These are phyloP conservation scores for Aspergillus sp. DNA, from an alignment of 2,329 filamentous ascomycete genomes.

Conservation along the genomic window DNA sequence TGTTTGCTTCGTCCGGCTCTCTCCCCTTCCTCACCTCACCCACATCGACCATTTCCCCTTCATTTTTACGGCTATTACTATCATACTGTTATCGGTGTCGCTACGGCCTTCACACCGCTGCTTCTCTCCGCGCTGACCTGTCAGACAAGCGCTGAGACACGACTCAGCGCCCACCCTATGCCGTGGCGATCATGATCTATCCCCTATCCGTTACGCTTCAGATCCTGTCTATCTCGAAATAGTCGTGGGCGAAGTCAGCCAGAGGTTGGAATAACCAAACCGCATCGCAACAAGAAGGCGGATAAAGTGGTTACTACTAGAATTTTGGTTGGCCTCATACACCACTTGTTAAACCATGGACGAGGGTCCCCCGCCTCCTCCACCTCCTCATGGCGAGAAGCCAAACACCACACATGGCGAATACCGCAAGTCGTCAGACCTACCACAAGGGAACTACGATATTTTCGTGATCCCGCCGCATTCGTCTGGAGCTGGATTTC, in stretches of 20 bases:
- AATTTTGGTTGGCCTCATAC: background rate
- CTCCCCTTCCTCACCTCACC: conserved; percentile 5
- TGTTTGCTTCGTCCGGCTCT: background rate
- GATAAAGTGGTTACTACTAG: background rate
- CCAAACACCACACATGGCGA: conserved; percentile 67
- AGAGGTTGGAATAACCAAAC: background rate
- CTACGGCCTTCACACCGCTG: background rate
- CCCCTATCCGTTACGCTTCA: conserved; percentile 13
- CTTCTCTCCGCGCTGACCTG: background rate
- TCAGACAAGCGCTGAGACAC: conserved; percentile 34
- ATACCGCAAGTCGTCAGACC: conserved; percentile 56
- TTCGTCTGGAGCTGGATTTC: conserved; percentile 83
- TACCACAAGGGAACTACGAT: conserved; percentile 91
- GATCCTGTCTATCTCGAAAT: conserved; percentile 12
- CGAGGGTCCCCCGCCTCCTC: conserved; percentile 67
- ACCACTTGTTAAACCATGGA: conserved; percentile 35
- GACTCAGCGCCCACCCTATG: conserved; percentile 37
- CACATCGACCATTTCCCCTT: background rate
- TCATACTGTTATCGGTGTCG: background rate
- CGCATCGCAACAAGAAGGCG: background rate
- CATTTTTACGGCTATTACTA: conserved; percentile 2
- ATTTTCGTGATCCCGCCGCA: conserved; percentile 96
- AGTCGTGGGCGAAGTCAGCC: background rate
- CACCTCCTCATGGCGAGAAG: conserved; percentile 81
- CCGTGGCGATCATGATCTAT: conserved; percentile 37